Base-by-base conservation (phyloP, 2,329 filamentous ascomycete genomes). In the Pseudogymnoascus sp. region DNA sequence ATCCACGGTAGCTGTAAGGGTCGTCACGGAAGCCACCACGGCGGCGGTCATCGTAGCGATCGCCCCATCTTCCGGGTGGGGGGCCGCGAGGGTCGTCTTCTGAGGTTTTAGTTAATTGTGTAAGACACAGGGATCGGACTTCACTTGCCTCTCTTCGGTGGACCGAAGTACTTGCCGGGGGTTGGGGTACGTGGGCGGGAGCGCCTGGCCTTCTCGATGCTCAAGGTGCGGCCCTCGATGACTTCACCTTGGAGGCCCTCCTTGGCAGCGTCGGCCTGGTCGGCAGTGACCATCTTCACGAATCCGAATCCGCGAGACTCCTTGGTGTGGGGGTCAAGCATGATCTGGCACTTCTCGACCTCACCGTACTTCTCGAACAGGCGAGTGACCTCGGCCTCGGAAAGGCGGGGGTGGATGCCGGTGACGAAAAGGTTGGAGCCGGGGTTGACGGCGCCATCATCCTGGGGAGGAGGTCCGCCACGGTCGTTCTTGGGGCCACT, bases 371-470 rank as follows among this genome's bases (percentile, higher is more conserved):
- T 99, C 80, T 97, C 92, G 74, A 99, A 99, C 69, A 99, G 88
- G 76, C 92, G 92, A 62, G 90, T 89, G 66, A 99, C 91, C 75
- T 98, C 95, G 14, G 88, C 84, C 77, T 99, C 95, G 59, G 85
- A 88, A 69, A 99, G 85, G 72, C 90, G 90, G 64, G 95, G 95
- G 76, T 98, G 92, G 69, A 99, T 99, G 71, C 95, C 95, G 67
- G 95, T 99, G 69, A 99, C 95, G 77, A 99, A 99, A 65, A 99
- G 89, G 81, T 99, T 99, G 69, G 95, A 97, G 70, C 95, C 95
- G 67, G 92, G 90, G 79, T 99, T 99, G 74, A 89, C 75, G 67
- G 93, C 89, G 70, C 89, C 89, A 72, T 91, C 89, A 70, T 96
- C 91, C 66, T 85, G 76, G 41, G 80, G 79, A 67, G 65, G 75